Base-by-base conservation (phyloP, 2,329 filamentous ascomycete genomes). In the Lasiodiplodia gonubiensis region DNA sequence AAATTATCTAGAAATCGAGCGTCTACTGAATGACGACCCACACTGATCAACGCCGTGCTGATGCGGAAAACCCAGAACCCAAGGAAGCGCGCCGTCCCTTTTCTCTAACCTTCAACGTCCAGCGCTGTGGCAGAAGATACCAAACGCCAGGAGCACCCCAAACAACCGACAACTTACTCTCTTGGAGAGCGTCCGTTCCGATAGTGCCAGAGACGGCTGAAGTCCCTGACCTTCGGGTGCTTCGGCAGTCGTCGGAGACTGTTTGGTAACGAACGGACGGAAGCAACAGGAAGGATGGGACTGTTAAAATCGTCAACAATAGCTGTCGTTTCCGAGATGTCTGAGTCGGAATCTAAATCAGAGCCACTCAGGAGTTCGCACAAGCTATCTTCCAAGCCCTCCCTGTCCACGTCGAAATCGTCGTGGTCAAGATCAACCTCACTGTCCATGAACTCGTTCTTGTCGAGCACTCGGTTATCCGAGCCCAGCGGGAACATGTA, bases 381-480 rank as follows among this genome's bases (percentile, higher is more conserved):
- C 35, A 61, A 23, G 55, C 49, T 55, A n/a, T 35, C 57, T 59
- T 55, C 66, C n/a, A 67, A 18, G 10, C 66, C 66, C 55, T 67
- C 66, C 23, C 66, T 52, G 57, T 67, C 57, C 10, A 33, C 30
- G 18, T 67, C 64, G n/a, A 51, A 16, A 18, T 63, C 49, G 12
- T 55, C 55, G 11, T 54, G 30, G 10, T 54, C 66, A 7, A 63
- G 48, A 11, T 63, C 55, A 27, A 67, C 35, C 18, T 83, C 77
- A 71, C 85, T 87, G 66, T 88, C 83, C 86, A 90, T 89, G 70
- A 90, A 90, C 48, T 82, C 82, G 70, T 86, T 88, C 11, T 81
- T 76, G 3, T 86, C 82, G 10, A 68, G 33, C 2, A 87, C 81
- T 2, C 86, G 85, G 2, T 81, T 79, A 6, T 80, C 75, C 33